A percentile compares a stretch with the other conserved stretches of the same genome.
Conservation (phyloP, 2,329 filamentous ascomycete genomes). For the Diaporthe helianthi region DNA sequence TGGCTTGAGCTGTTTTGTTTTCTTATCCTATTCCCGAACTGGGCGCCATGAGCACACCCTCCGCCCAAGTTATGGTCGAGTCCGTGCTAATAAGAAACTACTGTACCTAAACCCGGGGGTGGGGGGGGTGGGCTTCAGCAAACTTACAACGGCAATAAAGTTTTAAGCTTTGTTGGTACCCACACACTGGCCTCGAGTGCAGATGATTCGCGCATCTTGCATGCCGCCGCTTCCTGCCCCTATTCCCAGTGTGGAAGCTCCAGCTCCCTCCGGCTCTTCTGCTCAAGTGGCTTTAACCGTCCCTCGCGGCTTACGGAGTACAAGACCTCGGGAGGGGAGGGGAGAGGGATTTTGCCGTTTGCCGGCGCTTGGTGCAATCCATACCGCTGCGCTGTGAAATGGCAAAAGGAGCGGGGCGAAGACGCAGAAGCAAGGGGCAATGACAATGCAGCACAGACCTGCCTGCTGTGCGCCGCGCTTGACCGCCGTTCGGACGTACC, state of each 20-base stretch:
- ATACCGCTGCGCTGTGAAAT: neutral
- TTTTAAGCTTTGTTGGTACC: conserved; percentile 18
- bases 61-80: neutral
- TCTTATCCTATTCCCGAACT: neutral
- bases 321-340: no score
- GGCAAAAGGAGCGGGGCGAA: neutral
- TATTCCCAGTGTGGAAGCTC: conserved; percentile 11
- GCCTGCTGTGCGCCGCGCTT: neutral
- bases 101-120: neutral
- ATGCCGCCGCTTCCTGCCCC: neutral
- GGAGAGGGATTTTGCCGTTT: neutral
- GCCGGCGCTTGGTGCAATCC: neutral
- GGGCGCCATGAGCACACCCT: neutral
- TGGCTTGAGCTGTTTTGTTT: conserved; percentile 12
- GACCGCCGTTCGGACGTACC: neutral
- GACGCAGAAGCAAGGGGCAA: neutral
- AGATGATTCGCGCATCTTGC: conserved; percentile 18
- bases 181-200: neutral
- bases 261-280: neutral
- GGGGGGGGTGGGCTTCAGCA: no score
- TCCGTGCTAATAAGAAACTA: neutral
- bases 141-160: neutral
- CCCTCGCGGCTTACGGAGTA: no score
- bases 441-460: neutral
- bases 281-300: conserved; percentile 9